Evolutionary conservation across 1,139 yeast species (phyloP).

Genomic region (Ogataea hybrid): DNA sequence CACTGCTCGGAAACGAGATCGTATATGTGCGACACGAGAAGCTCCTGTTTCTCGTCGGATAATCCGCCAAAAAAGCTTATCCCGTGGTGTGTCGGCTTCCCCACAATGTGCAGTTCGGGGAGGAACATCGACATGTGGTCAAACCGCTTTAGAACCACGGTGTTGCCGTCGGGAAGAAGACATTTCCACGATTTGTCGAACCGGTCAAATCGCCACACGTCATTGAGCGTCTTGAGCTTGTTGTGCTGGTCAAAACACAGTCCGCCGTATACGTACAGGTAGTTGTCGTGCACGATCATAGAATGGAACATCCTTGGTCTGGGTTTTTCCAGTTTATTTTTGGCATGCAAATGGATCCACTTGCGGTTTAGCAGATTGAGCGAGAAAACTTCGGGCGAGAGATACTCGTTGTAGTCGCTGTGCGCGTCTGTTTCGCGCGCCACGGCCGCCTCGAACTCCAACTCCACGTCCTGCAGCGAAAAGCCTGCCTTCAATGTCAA

Average conservation of each 20-base stretch:
- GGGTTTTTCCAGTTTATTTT: conserved; percentile 37
- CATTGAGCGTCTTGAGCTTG: conserved; percentile 51
- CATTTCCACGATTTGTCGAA: conserved; percentile 50
- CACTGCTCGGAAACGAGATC: conserved; percentile 51
- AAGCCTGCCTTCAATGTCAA: conserved; percentile 40
- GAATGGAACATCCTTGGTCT: conserved; percentile 60
- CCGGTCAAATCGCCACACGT: conserved; percentile 64
- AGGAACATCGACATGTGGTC: conserved; percentile 52
- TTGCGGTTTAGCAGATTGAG: conserved; percentile 53
- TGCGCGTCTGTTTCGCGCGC: conserved; percentile 14
- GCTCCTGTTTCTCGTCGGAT: conserved; percentile 38
- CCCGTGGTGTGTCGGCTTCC: conserved; percentile 50
- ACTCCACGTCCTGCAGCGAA: conserved; percentile 30
- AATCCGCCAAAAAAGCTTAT: conserved; percentile 62
- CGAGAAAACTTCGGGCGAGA: conserved; percentile 46
- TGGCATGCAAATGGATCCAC: conserved; percentile 40
- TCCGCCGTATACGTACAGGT: conserved; percentile 65
- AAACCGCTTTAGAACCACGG: conserved; percentile 39
- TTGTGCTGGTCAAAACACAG: conserved; percentile 35
- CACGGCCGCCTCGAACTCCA: conserved; percentile 23
- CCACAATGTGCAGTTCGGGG: conserved; percentile 41
- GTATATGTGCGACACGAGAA: conserved; percentile 47
- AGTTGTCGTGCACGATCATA: conserved; percentile 46
- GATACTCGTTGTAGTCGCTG: conserved; percentile 22
- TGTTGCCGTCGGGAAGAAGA: conserved; percentile 36